These are phyloP conservation scores for Dactylellina sp. DNA, from an alignment of 2,329 filamentous ascomycete genomes.

Conservation along the genomic window DNA sequence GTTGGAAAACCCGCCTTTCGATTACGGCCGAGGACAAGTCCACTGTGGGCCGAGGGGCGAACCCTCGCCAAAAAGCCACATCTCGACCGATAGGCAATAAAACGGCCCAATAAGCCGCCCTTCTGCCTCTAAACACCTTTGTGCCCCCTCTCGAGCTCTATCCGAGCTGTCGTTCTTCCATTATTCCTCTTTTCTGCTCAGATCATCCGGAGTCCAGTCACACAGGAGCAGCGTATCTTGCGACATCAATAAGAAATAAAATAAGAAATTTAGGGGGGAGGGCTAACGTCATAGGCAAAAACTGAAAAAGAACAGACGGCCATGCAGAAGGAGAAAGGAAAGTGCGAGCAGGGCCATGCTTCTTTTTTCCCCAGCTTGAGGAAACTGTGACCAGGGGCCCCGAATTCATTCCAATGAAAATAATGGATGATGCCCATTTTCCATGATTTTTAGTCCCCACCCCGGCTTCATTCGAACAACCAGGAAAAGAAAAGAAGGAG, in stretches of 20 bases:
- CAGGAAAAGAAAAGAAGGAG: no score
- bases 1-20: constrained; percentile 15
- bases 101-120: constrained; percentile 32
- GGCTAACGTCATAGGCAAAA: constrained; percentile 53
- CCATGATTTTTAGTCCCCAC: constrained; percentile 32
- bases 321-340: constrained; percentile 14
- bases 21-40: constrained; percentile 16
- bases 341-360: constrained; percentile 19
- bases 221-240: no score
- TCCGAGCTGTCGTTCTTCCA: no score
- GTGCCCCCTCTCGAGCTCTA: no score
- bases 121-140: constrained; percentile 3
- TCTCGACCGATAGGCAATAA: constrained; percentile 23
- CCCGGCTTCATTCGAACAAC: no score
- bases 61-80: constrained; percentile 54
- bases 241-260: no score
- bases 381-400: constrained; percentile 21
- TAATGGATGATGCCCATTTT: no score
- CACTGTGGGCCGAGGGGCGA: constrained; percentile 36
- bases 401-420: no score
- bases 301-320: constrained; percentile 6
- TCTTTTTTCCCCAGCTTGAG: neutral
- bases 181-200: neutral
- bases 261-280: no score
- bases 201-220: constrained; percentile 5